Base-by-base conservation (phyloP, 306 rosid species). In the Cicer judaicum region DNA sequence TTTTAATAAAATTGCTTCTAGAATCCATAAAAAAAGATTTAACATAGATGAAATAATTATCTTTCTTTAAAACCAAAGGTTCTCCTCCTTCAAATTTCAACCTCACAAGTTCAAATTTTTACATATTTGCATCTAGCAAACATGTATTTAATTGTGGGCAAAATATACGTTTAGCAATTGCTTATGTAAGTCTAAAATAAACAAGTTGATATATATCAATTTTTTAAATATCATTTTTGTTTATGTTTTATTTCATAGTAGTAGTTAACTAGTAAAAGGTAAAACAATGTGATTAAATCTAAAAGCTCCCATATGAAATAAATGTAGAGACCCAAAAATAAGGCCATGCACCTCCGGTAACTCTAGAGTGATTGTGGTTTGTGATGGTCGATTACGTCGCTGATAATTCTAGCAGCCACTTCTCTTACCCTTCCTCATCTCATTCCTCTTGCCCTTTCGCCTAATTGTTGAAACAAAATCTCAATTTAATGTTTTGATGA, bases 261-360 rank as follows among this genome's bases (percentile, higher is more conserved):
- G 24, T 21, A 21, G 2, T 21, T 39, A 59, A 11, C 16, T 29
- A 39, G 69, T 64, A 24, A 8, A 64, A 64, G 43, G 41, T 54
- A 64, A 68, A 82, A 70, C 40, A 15, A 15, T n/a, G 52, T 64
- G 67, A 64, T 29, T 14, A 73, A 57, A 72, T 61, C 36, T 4
- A 76, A 11, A 59, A 65, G 69, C 39, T 50, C 48, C 64, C 62
- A 57, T 4, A 74, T 52, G 60, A 53, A 61, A 18, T 7, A 38
- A 72, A 44, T 12, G n/a, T 40, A 53, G 76, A 39, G 70, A 13
- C 47, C 73, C 67, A 63, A 55, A 66, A 46, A 21, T 3, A 60
- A 71, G 81, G 68, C 10, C 11, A 18, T 54, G 76, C 41, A 21
- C 24, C 24, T 1, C 24, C 24, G 24, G 21, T 19, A 19, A 19